Evolutionary conservation across 23 red algal genomes (phyloP), one percentile per base, ranked within the genome.

Genomic region (Gracilaria caudata): DNA sequence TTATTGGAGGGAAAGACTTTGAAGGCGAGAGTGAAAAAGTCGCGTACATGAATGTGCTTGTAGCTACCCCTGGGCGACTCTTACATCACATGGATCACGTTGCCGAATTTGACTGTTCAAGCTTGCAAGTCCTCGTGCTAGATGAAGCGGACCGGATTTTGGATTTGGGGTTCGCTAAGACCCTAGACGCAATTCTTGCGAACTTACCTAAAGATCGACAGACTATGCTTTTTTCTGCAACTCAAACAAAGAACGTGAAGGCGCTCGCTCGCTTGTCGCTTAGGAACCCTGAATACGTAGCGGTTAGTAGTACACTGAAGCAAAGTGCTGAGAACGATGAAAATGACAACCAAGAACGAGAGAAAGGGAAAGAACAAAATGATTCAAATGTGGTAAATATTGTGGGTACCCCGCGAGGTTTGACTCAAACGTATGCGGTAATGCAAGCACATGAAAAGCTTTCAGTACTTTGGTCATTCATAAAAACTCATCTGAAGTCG

Each of bases 131-230:
- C 51, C 68, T 99, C 51, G 90, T 95, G 34, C 70, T 99, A 16
- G 97, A 99, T 84, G 97, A 99, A 73, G 97, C 97, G n/a, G 97
- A 99, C 64, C 73, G 92, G 34, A 99, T 99, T 55, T 65, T 99
- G 26, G 97, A 99, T 76, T 60, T 99, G 90, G 97, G 97, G 25
- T 99, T 99, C 59, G 77, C 82, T 4, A 86, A 60, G 44, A 99
- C 97, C n/a, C 37, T 99, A 26, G 93, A 99, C 47, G 97, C 97
- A n/a, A 99, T 99, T 64, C 38, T 99, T 58, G 81, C 71, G 23
- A 86, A 95, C 45, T 79, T 99, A 44, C 92, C 96, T 20, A 82
- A 77, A 34, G 77, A 65, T 25, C 74, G 97, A 29, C 93, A 99
- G 64, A 99, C 97, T 39, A 33, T 99, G 58, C 79, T 99, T 3